phyloP scores from a whole-genome alignment of 495 filamentous ascomycete genomes.

The Lentithecium fluviatile region DNA sequence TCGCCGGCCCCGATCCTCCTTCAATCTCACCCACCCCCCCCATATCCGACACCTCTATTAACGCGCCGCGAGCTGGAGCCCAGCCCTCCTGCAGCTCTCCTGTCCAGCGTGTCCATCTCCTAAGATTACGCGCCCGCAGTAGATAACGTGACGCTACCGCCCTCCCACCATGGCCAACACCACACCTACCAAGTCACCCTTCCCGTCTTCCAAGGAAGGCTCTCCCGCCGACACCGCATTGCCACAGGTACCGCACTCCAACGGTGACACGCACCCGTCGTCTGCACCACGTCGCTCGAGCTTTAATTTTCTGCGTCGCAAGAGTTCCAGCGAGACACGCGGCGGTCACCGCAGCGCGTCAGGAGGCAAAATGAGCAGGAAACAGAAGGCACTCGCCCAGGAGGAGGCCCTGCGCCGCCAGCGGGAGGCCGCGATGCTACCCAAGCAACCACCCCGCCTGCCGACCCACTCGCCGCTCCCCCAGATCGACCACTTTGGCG shows the following conservation, averaged over 20 bases:
- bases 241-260: slow-evolving; percentile 26
- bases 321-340: slow-evolving; percentile 34
- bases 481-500: slow-evolving; percentile 69
- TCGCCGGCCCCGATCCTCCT: slow-evolving; percentile 14
- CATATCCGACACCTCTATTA: background rate
- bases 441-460: slow-evolving; percentile 72
- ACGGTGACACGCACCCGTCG: slow-evolving; percentile 18
- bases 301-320: slow-evolving; percentile 40
- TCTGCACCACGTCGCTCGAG: slow-evolving; percentile 31
- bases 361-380: slow-evolving; percentile 65
- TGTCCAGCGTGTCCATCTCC: slow-evolving; percentile 13
- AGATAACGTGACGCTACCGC: slow-evolving; percentile 26
- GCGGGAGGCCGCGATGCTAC: slow-evolving; percentile 58
- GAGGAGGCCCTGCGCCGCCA: slow-evolving; percentile 68
- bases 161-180: slow-evolving; percentile 20
- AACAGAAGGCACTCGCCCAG: slow-evolving; percentile 57
- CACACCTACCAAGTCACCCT: slow-evolving; percentile 24
- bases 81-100: slow-evolving; percentile 1
- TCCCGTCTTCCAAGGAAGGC: slow-evolving; percentile 14
- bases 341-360: slow-evolving; percentile 45
- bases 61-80: background rate
- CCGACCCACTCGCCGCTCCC: slow-evolving; percentile 70
- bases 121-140: slow-evolving; percentile 29
- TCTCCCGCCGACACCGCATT: slow-evolving; percentile 33
- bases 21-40: slow-evolving; percentile 21